A percentile compares a stretch with the other conserved stretches of the same genome.
phyloP scores from a whole-genome alignment of 2,329 filamentous ascomycete species.

The Sporothrix curviconia region DNA sequence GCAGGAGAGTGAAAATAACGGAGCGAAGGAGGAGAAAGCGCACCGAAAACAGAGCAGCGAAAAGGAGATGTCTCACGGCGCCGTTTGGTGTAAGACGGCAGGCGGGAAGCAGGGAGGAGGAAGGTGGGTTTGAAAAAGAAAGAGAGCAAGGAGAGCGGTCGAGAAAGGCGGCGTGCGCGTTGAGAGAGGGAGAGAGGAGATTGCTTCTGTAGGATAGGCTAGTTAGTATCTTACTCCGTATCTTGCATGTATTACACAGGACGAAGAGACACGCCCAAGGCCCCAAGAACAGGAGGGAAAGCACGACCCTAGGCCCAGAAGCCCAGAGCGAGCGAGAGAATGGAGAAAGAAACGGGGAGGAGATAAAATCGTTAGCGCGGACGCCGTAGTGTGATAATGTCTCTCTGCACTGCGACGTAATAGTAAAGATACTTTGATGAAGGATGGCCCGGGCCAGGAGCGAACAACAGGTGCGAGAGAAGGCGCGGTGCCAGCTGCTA shows the following conservation, averaged over 20 bases:
- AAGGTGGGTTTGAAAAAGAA: conserved; percentile 2
- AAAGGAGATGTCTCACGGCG: background rate
- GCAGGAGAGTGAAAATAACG: background rate
- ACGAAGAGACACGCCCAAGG: background rate
- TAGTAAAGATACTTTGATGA: background rate
- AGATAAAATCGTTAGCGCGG: conserved; percentile 14
- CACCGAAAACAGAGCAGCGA: background rate
- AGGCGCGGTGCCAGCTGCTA: background rate
- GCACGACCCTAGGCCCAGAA: background rate
- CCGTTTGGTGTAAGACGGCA: background rate
- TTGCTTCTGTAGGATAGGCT: conserved; percentile 10
- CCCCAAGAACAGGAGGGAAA: background rate
- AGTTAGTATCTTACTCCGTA: too few species aligned
- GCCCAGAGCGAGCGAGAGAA: background rate
- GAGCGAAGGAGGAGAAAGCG: background rate
- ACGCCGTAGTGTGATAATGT: conserved; percentile 5
- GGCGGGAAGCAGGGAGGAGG: conserved; percentile 4
- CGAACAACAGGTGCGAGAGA: background rate
- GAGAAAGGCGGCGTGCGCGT: conserved; percentile 10
- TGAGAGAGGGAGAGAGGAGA: conserved; percentile 5
- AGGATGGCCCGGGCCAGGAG: background rate
- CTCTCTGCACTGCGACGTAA: conserved; percentile 6
- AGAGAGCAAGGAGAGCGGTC: conserved; percentile 8
- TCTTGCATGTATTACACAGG: too few species aligned
- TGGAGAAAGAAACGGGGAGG: conserved; percentile 11